Conservation (phyloP, 2,329 filamentous ascomycete species). For the Phyllosticta capitalensis region DNA sequence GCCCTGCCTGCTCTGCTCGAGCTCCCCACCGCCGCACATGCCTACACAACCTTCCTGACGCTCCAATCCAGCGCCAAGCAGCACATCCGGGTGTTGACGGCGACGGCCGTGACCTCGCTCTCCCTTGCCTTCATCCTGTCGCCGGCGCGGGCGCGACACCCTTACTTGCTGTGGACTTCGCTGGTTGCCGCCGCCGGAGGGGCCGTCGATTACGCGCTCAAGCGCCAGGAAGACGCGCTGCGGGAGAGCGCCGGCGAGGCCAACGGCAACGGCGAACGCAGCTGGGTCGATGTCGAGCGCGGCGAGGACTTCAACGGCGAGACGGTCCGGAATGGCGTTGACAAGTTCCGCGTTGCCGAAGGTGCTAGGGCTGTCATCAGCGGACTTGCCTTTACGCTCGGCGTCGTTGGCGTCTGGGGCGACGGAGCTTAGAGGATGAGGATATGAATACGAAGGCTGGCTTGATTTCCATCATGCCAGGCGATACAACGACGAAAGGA, state of each 20-base stretch:
- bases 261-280: slow-evolving; percentile 13
- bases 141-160: slow-evolving; percentile 65
- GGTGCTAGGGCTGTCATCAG: slow-evolving; percentile 32
- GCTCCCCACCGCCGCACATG: slow-evolving; percentile 65
- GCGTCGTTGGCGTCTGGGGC: slow-evolving; percentile 40
- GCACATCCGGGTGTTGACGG: slow-evolving; percentile 58
- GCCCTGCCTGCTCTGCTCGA: slow-evolving; percentile 71
- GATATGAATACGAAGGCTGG: not conserved
- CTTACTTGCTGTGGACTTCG: slow-evolving; percentile 81
- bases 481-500: not conserved
- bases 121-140: slow-evolving; percentile 70
- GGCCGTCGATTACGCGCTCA: slow-evolving; percentile 28
- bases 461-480: too few species aligned
- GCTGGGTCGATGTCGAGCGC: slow-evolving; percentile 18
- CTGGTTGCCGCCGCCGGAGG: slow-evolving; percentile 49
- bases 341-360: slow-evolving; percentile 34
- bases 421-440: slow-evolving; percentile 26
- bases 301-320: slow-evolving; percentile 40
- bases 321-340: slow-evolving; percentile 37
- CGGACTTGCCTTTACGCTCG: slow-evolving; percentile 38
- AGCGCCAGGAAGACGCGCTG: slow-evolving; percentile 13
- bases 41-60: slow-evolving; percentile 55
- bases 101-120: slow-evolving; percentile 61
- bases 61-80: slow-evolving; percentile 51
- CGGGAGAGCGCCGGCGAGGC: not conserved